These are phyloP conservation scores for Aspergillus kassunensis DNA, from an alignment of 495 filamentous ascomycete species.

Conservation along the genomic window DNA sequence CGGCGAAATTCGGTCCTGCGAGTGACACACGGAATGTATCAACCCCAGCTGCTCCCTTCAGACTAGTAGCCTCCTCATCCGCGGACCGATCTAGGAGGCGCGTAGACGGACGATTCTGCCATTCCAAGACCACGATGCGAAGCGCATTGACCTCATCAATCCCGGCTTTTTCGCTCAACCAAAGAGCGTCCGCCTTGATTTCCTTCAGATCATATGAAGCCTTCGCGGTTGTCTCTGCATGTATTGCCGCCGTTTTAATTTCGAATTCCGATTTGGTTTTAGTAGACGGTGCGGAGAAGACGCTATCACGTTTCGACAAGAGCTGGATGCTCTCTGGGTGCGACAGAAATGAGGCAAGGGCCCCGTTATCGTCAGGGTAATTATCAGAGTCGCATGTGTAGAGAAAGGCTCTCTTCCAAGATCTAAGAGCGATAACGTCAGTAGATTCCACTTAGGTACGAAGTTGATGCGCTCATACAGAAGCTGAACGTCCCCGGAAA, in stretches of 20 bases:
- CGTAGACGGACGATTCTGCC: constrained; percentile 64
- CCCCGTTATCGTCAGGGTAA: constrained; percentile 43
- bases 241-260: constrained; percentile 85
- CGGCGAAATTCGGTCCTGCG: constrained; percentile 39
- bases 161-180: constrained; percentile 70
- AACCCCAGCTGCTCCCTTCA: constrained; percentile 61
- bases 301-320: constrained; percentile 59
- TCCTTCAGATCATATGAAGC: constrained; percentile 69
- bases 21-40: constrained; percentile 51
- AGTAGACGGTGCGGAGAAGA: constrained; percentile 55
- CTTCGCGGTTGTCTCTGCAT: constrained; percentile 67
- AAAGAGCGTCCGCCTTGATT: constrained; percentile 80
- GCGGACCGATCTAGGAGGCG: constrained; percentile 64
- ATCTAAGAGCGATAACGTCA: constrained; percentile 43
- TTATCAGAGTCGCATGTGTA: constrained; percentile 54
- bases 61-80: constrained; percentile 61
- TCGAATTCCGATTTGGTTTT: constrained; percentile 72
- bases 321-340: constrained; percentile 62
- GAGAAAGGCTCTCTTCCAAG: constrained; percentile 71
- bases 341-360: constrained; percentile 60
- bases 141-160: constrained; percentile 83
- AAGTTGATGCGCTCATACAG: constrained; percentile 42
- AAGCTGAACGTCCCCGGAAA: constrained; percentile 54
- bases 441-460: not conserved
- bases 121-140: constrained; percentile 76